A percentile compares a stretch with the other conserved stretches of the same genome.
Conservation (phyloP, 148 eudicot species). For the Chenopodium quinoa region DNA sequence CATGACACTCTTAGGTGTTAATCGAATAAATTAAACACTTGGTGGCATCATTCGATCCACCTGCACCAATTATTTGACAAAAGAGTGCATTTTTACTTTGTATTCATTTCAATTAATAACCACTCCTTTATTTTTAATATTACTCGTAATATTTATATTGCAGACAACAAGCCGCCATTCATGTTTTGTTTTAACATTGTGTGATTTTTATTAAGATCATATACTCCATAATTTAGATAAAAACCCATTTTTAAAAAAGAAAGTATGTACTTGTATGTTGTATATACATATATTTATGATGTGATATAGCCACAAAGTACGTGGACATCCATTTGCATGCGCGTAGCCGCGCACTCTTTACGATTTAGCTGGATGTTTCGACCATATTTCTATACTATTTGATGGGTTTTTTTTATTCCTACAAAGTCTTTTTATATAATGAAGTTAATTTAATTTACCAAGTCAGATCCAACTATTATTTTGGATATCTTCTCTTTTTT, state of each 20-base stretch:
- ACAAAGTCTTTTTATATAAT: background rate
- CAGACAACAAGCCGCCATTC: slow-evolving; percentile 15
- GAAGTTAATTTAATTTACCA: background rate
- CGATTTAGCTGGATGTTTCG: background rate
- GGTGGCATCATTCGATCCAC: slow-evolving; percentile 29
- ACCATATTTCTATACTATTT: background rate
- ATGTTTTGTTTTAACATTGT: background rate
- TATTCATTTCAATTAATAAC: background rate
- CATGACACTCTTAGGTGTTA: background rate
- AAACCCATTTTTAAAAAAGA: background rate
- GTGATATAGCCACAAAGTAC: slow-evolving; percentile 6
- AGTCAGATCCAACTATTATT: background rate
- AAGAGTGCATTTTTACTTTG: slow-evolving; percentile 12
- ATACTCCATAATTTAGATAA: background rate
- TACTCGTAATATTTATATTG: background rate
- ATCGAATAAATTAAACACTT: background rate
- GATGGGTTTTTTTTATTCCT: background rate
- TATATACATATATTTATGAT: background rate
- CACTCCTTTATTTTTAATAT: background rate
- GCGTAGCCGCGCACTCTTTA: background rate
- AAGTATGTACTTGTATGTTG: too few relatives aligned
- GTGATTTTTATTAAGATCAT: background rate
- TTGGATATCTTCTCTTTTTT: background rate
- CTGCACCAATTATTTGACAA: slow-evolving; percentile 25
- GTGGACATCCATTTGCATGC: slow-evolving; percentile 12